Conservation (phyloP, 148 eudicot genomes). For the Cornus suecica region DNA sequence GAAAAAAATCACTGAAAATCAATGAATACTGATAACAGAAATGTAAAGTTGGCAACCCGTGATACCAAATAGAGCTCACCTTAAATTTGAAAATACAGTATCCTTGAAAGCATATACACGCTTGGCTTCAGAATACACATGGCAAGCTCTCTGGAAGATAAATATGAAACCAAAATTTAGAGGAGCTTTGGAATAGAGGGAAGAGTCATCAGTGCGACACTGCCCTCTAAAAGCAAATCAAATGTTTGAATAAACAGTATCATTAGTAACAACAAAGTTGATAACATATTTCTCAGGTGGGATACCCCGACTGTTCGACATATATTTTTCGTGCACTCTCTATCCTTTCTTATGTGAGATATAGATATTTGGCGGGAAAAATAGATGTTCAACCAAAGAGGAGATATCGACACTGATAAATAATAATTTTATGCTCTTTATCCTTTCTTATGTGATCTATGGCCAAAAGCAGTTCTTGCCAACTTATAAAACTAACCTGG, state of each 20-base stretch:
- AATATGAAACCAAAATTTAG: conserved; percentile 2
- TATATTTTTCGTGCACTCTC: background rate
- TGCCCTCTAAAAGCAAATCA: background rate
- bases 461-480: conserved; percentile 4
- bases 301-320: background rate
- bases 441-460: background rate
- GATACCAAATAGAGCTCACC: conserved; percentile 36
- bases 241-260: background rate
- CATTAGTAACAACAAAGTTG: background rate
- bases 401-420: background rate
- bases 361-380: background rate
- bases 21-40: background rate
- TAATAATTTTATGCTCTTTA: background rate
- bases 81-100: conserved; percentile 67
- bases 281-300: background rate
- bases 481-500: conserved; percentile 49
- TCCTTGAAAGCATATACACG: conserved; percentile 95
- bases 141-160: conserved; percentile 79
- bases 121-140: conserved; percentile 96
- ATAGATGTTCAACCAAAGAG: background rate
- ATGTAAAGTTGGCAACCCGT: background rate
- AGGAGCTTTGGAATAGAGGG: background rate
- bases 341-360: background rate
- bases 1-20: background rate
- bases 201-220: background rate